These are phyloP conservation scores for Backusella morwellensis DNA, from an alignment of 192 early-diverging fungal species.

Conservation along the genomic window DNA sequence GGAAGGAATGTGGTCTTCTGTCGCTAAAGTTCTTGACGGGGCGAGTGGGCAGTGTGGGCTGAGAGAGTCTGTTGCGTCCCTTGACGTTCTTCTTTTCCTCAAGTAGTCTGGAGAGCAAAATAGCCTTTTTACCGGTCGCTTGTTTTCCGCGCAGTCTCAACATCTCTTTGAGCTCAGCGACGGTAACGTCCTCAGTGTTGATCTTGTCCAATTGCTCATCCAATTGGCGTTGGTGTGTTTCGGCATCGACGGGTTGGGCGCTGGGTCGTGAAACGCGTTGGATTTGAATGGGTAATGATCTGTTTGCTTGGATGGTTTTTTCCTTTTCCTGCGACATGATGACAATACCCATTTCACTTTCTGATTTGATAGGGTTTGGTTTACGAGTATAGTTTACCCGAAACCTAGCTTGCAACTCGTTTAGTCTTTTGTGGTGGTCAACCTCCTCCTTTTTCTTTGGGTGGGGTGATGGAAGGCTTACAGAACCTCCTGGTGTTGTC, in stretches of 20 bases:
- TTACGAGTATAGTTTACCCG: constrained; percentile 29
- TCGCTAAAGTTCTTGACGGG: constrained; percentile 11
- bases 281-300: constrained; percentile 36
- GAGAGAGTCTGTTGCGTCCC: constrained; percentile 16
- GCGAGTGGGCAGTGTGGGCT: not conserved
- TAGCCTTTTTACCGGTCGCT: constrained; percentile 69
- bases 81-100: constrained; percentile 53
- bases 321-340: not conserved
- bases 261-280: constrained; percentile 22
- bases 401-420: constrained; percentile 31
- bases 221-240: constrained; percentile 54
- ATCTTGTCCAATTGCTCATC: constrained; percentile 63
- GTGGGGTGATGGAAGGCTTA: not conserved
- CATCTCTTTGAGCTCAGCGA: constrained; percentile 74
- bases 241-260: constrained; percentile 28
- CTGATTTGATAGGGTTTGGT: constrained; percentile 10
- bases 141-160: constrained; percentile 64
- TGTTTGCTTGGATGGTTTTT: not conserved
- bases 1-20: constrained; percentile 12
- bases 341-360: constrained; percentile 1
- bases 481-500: not conserved
- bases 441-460: constrained; percentile 7
- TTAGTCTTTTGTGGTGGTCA: constrained; percentile 27
- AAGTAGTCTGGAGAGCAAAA: constrained; percentile 61
- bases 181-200: constrained; percentile 76